phyloP scores from a whole-genome alignment of 768 basidiomycete species.

The Kwoniella sp. region DNA sequence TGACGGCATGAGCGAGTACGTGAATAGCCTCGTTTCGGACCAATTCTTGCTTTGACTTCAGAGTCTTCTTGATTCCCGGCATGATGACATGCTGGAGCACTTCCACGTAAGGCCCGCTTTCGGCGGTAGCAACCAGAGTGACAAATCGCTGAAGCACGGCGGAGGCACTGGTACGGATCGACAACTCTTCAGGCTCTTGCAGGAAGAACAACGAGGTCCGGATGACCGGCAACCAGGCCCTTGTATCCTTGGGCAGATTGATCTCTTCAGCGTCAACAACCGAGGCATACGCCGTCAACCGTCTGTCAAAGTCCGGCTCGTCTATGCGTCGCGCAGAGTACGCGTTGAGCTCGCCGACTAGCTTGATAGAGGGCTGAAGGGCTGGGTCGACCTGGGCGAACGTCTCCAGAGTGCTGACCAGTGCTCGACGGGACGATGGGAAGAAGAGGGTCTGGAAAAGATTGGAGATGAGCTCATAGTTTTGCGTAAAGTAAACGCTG shows the following conservation, averaged over 20 bases:
- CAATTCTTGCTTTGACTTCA: conserved; percentile 75
- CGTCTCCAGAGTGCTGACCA: conserved; percentile 63
- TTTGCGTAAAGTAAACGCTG: conserved; percentile 35
- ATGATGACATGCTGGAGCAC: conserved; percentile 62
- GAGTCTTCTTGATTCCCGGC: conserved; percentile 71
- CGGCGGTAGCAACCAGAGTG: conserved; percentile 51
- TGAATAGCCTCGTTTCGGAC: conserved; percentile 79
- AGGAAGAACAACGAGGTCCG: conserved; percentile 80
- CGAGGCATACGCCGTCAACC: conserved; percentile 67
- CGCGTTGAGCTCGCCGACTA: conserved; percentile 71
- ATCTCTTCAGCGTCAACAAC: conserved; percentile 60
- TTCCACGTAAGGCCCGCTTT: conserved; percentile 48
- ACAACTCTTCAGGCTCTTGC: conserved; percentile 82
- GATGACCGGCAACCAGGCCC: conserved; percentile 75
- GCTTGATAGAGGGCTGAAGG: conserved; percentile 55
- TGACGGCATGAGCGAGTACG: conserved; percentile 71
- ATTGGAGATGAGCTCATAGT: conserved; percentile 59
- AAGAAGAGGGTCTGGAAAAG: conserved; percentile 74
- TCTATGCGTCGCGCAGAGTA: conserved; percentile 77
- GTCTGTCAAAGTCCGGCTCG: conserved; percentile 86
- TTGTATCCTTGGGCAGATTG: conserved; percentile 52
- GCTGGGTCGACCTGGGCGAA: conserved; percentile 55
- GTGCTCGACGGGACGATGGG: conserved; percentile 64
- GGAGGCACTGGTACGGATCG: conserved; percentile 76
- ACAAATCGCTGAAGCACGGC: conserved; percentile 73